Conservation (phyloP, 2,329 filamentous ascomycete genomes). For the Piedraia hortae region DNA sequence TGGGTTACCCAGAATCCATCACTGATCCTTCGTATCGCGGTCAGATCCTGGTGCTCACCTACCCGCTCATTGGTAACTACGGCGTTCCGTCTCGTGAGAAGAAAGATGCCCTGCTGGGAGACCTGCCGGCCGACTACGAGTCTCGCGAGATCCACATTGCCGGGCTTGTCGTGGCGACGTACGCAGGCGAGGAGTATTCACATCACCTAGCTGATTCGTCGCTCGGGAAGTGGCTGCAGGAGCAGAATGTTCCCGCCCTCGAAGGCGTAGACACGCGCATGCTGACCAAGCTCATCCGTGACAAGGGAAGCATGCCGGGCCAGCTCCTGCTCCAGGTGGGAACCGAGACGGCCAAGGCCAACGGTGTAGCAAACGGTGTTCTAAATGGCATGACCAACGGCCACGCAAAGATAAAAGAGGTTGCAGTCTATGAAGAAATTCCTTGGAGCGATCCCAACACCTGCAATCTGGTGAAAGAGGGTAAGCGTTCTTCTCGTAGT, state of each 20-base stretch:
- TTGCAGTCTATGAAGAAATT: constrained; percentile 38
- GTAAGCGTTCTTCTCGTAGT: constrained; percentile 27
- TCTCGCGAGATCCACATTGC: constrained; percentile 79
- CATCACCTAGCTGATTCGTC: constrained; percentile 82
- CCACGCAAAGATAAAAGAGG: constrained; percentile 10
- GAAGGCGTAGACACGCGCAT: constrained; percentile 84
- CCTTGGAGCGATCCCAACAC: constrained; percentile 83
- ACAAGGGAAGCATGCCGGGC: constrained; percentile 89
- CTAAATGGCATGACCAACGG: constrained; percentile 6
- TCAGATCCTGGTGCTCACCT: constrained; percentile 90
- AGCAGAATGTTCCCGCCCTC: constrained; percentile 79
- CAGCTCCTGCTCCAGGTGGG: constrained; percentile 52
- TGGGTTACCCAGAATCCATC: constrained; percentile 85
- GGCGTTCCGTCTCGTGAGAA: constrained; percentile 73
- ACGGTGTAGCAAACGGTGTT: constrained; percentile 9
- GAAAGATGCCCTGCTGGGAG: constrained; percentile 57
- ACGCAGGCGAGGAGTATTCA: constrained; percentile 83
- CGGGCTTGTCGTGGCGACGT: constrained; percentile 69
- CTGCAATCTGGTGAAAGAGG: constrained; percentile 79
- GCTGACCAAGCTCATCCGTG: constrained; percentile 76
- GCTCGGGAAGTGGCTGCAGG: constrained; percentile 81
- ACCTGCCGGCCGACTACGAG: constrained; percentile 81
- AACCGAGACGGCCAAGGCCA: constrained; percentile 9
- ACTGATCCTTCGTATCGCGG: constrained; percentile 71
- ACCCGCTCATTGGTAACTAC: constrained; percentile 90